These are phyloP conservation scores for Clarireedia hainanense DNA, from an alignment of 2,329 filamentous ascomycete species.

Conservation along the genomic window DNA sequence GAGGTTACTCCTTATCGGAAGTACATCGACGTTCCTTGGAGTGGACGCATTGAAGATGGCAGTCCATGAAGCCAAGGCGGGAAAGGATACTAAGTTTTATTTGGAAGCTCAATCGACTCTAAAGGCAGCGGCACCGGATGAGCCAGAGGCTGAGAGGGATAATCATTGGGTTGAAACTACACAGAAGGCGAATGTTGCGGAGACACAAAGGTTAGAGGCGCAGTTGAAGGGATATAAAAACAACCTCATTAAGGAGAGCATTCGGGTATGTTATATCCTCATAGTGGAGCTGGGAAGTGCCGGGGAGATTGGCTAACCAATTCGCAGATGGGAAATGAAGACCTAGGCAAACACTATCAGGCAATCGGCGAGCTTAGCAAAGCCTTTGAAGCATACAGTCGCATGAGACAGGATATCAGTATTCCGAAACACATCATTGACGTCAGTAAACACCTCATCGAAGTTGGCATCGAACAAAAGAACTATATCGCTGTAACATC, in stretches of 20 bases:
- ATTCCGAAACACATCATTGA: constrained; percentile 76
- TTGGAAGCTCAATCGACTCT: constrained; percentile 59
- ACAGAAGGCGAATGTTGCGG: constrained; percentile 56
- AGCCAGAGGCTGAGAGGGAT: constrained; percentile 61
- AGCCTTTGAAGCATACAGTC: constrained; percentile 69
- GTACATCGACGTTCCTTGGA: constrained; percentile 65
- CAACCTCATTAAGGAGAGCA: constrained; percentile 95
- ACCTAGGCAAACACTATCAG: constrained; percentile 78
- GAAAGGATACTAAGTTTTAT: constrained; percentile 67
- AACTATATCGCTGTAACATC: constrained; percentile 67
- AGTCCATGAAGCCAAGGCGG: constrained; percentile 65
- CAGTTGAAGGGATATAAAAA: constrained; percentile 93
- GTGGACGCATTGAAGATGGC: constrained; percentile 76
- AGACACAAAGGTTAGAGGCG: constrained; percentile 69
- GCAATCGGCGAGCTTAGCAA: constrained; percentile 63
- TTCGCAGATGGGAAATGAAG: constrained; percentile 82
- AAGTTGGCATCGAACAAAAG: constrained; percentile 64
- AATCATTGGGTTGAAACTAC: constrained; percentile 66
- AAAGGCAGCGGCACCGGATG: constrained; percentile 52
- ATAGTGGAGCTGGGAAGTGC: neutral
- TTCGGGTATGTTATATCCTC: constrained; percentile 53
- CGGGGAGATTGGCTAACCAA: neutral
- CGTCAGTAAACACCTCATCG: constrained; percentile 71
- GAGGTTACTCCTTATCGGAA: constrained; percentile 75
- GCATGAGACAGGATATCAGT: constrained; percentile 87